A percentile compares a stretch with the other conserved stretches of the same genome.
Conservation (phyloP, 2,329 filamentous ascomycete genomes). For the Xylariaceae sp. region DNA sequence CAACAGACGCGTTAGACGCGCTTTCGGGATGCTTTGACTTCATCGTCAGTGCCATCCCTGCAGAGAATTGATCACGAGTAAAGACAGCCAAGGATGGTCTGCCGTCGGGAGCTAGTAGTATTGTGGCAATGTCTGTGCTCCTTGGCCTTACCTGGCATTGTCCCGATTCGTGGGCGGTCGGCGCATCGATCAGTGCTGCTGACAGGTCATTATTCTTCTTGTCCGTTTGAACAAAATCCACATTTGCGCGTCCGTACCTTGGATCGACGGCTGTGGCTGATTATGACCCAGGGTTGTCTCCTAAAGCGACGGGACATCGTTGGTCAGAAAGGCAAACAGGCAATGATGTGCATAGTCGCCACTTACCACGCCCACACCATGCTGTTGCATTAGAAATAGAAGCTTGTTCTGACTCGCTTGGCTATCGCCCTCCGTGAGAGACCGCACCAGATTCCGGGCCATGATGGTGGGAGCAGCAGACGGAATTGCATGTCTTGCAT, state of each 20-base stretch:
- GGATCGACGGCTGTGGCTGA: slow-evolving; percentile 7
- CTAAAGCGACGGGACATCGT: slow-evolving; percentile 8
- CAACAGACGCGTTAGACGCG: slow-evolving; percentile 25
- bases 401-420: slow-evolving; percentile 31
- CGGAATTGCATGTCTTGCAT: slow-evolving; percentile 18
- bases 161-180: not conserved
- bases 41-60: slow-evolving; percentile 31
- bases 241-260: slow-evolving; percentile 6
- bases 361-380: slow-evolving; percentile 32
- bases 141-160: slow-evolving; percentile 15
- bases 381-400: slow-evolving; percentile 21
- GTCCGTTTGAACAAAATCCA: not conserved
- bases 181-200: not conserved
- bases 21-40: slow-evolving; percentile 21
- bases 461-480: slow-evolving; percentile 20
- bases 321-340: slow-evolving; percentile 7
- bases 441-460: slow-evolving; percentile 20
- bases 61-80: slow-evolving; percentile 1
- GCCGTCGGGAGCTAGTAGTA: not conserved
- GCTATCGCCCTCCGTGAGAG: slow-evolving; percentile 26
- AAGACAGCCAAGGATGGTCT: not conserved
- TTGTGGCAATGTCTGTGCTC: slow-evolving; percentile 9
- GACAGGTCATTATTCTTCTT: not conserved
- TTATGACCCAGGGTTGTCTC: slow-evolving; percentile 17
- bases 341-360: slow-evolving; percentile 11